Base-by-base conservation (phyloP, 768 basidiomycete genomes). In the Mycena leptocephala region DNA sequence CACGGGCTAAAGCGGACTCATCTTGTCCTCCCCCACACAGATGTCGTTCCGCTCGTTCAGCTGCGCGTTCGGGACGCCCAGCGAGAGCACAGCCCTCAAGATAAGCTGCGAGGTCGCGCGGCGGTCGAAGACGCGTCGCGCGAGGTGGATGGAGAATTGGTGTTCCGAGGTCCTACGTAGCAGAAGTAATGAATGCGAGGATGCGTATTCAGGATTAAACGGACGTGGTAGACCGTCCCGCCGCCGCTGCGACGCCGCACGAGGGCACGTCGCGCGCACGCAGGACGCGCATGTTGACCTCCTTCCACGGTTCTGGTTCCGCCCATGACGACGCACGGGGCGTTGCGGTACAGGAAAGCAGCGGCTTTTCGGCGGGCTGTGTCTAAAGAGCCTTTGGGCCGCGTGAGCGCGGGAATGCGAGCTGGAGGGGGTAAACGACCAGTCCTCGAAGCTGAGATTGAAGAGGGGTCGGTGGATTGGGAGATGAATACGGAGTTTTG, bases 251-350 rank as follows among this genome's bases (percentile, higher is more conserved):
- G 89, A 70, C 98, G 88, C 48, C 98, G 89, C 37, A 99, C 90
- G 81, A 96, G 95, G 95, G 95, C 22, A 97, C 89, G 5, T 87
- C 88, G 75, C 87, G 83, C 53, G 83, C 71, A 14, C 85, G 83
- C 8, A 97, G 87, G 1, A 91, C 88, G 8, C 82, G 75, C 62
- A 97, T 89, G 79, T 98, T 97, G 78, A 97, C 93, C 81, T 99
- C 98, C 82, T 96, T 98, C 98, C 98, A 99, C 20, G 97, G 79
- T 98, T 99, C 87, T 99, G 98, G 83, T 99, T 97, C 66, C 98
- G 88, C 0, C 98, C 98, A 99, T 96, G 68, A 99, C 90, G 22
- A 99, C 96, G 80, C 97, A 97, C 3, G 97, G 96, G 0, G 86
- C 83, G 82, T 99, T 95, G 35, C 96, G 92, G 83, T 99, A 99